A percentile compares a stretch with the other conserved stretches of the same genome.
phyloP scores from a whole-genome alignment of 495 filamentous ascomycete species.

The Evernia prunastri region DNA sequence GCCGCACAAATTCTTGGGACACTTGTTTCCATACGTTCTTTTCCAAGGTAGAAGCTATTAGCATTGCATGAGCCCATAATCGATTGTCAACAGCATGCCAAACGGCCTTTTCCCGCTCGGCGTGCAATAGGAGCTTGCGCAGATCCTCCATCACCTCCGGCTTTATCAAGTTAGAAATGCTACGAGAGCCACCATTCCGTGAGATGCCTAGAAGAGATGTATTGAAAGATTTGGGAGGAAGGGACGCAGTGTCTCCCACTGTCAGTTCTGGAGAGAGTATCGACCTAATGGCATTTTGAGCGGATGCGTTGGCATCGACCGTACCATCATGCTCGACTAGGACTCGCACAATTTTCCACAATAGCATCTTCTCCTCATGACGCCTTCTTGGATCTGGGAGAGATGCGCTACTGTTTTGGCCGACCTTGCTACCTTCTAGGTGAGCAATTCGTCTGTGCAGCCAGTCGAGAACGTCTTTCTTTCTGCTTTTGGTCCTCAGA shows the following conservation, averaged over 20 bases:
- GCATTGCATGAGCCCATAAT: constrained; percentile 92
- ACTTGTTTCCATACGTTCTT: constrained; percentile 80
- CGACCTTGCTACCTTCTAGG: constrained; percentile 51
- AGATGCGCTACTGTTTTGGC: constrained; percentile 1
- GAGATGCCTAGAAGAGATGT: constrained; percentile 31
- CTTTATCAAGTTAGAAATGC: constrained; percentile 57
- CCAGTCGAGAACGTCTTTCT: constrained; percentile 88
- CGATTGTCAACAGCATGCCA: constrained; percentile 92
- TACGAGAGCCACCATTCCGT: constrained; percentile 27
- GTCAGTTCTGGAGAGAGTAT: constrained; percentile 62
- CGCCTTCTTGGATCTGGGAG: constrained; percentile 55
- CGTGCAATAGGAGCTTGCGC: constrained; percentile 62
- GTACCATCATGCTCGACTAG: constrained; percentile 82
- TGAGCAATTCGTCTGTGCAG: constrained; percentile 63
- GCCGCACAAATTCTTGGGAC: constrained; percentile 84
- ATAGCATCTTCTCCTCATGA: constrained; percentile 69
- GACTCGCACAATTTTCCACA: constrained; percentile 80
- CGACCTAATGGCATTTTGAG: constrained; percentile 65
- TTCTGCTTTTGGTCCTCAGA: constrained; percentile 80
- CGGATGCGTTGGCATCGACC: constrained; percentile 63
- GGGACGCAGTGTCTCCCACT: constrained; percentile 24
- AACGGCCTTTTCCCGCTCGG: constrained; percentile 84
- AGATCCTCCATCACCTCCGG: constrained; percentile 60
- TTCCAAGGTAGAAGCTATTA: constrained; percentile 72
- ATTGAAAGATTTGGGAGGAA: constrained; percentile 32